Evolutionary conservation across 2,329 filamentous ascomycete genomes (phyloP).

Genomic region (Penicillium sp.): DNA sequence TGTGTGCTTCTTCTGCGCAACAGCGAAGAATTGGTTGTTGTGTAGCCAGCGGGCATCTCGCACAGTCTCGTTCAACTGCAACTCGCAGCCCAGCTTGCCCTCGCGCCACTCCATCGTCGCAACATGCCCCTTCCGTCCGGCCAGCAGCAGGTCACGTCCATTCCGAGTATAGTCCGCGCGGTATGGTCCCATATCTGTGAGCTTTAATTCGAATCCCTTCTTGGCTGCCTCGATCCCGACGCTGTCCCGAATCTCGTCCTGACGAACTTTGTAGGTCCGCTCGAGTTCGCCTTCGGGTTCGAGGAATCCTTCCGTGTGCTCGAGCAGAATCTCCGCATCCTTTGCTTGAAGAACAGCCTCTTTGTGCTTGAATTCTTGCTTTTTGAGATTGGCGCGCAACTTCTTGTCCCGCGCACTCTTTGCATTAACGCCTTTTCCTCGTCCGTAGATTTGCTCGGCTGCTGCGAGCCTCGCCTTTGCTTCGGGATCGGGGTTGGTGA

Average conservation of each 20-base stretch:
- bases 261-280: constrained; percentile 84
- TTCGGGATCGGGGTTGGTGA: constrained; percentile 36
- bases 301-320: constrained; percentile 79
- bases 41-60: constrained; percentile 88
- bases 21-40: constrained; percentile 88
- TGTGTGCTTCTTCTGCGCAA: constrained; percentile 92
- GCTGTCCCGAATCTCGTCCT: constrained; percentile 73
- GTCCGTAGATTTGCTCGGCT: constrained; percentile 75
- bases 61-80: constrained; percentile 87
- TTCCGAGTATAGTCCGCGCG: constrained; percentile 84
- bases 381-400: constrained; percentile 71
- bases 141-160: constrained; percentile 78
- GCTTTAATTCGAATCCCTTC: constrained; percentile 85
- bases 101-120: constrained; percentile 95
- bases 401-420: constrained; percentile 84
- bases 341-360: constrained; percentile 79
- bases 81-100: constrained; percentile 83
- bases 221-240: constrained; percentile 81
- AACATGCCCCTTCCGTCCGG: constrained; percentile 87
- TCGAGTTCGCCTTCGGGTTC: constrained; percentile 87
- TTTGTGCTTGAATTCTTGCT: constrained; percentile 77
- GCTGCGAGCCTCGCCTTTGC: constrained; percentile 41
- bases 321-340: constrained; percentile 90
- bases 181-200: constrained; percentile 82
- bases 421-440: constrained; percentile 70